A percentile compares a stretch with the other conserved stretches of the same genome.
These are phyloP conservation scores for Hyphodiscus hymeniophilus DNA, from an alignment of 495 filamentous ascomycete species.

Conservation along the genomic window DNA sequence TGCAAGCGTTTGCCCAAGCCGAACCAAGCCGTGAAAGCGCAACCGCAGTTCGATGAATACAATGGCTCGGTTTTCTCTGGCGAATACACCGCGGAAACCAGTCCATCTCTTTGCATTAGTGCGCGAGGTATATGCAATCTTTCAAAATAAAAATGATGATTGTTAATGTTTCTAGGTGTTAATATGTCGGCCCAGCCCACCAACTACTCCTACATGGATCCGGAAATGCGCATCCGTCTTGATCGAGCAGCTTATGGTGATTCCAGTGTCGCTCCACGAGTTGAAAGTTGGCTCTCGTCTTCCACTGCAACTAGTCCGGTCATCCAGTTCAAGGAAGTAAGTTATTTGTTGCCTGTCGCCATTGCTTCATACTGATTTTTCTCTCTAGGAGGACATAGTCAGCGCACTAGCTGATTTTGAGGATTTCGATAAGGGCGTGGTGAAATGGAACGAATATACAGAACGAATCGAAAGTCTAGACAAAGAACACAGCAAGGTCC, in stretches of 20 bases:
- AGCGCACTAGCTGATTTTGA: not conserved
- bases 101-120: conserved; percentile 1
- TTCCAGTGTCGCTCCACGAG: not conserved
- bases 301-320: too few species aligned
- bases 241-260: not conserved
- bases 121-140: conserved; percentile 1
- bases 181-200: not conserved
- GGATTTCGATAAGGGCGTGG: not conserved
- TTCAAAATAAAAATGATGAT: not conserved
- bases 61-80: conserved; percentile 10
- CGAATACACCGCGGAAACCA: not conserved
- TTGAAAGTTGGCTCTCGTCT: not conserved
- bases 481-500: not conserved
- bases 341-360: not conserved
- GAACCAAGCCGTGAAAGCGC: not conserved
- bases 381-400: not conserved
- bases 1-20: not conserved
- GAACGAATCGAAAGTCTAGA: not conserved
- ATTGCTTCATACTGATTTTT: not conserved
- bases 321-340: not conserved
- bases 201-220: not conserved
- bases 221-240: not conserved
- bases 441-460: not conserved
- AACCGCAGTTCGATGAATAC: conserved; percentile 11
- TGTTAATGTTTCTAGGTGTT: conserved; percentile 3